Percentiles rank a stretch among this genome's conserved stretches.
Conservation (phyloP, 306 rosid genomes). For the Cucurbita pepo region DNA sequence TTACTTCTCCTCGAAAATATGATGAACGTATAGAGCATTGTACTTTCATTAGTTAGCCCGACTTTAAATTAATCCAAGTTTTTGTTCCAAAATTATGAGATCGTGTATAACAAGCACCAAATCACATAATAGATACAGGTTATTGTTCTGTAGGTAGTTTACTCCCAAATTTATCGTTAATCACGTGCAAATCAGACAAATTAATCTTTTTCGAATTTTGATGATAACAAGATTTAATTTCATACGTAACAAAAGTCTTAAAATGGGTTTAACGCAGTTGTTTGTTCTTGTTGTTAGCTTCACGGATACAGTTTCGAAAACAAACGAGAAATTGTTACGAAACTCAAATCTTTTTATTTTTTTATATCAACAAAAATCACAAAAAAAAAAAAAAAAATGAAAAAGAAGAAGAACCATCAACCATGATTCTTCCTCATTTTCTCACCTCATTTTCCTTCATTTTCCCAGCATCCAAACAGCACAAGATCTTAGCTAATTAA, state of each 20-base stretch:
- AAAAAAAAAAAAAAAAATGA: too few relatives aligned
- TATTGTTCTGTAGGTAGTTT: too few relatives aligned
- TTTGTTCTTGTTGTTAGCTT: not conserved
- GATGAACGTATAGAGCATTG: too few relatives aligned
- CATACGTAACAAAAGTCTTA: not conserved
- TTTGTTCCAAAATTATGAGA: too few relatives aligned
- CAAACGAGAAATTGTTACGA: not conserved
- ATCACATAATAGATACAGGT: too few relatives aligned
- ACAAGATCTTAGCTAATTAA: not conserved
- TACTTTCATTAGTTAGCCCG: too few relatives aligned
- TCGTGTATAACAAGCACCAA: too few relatives aligned
- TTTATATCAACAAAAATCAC: not conserved
- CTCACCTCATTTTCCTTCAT: not conserved
- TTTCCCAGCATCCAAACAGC: slow-evolving; percentile 2
- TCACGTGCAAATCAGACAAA: too few relatives aligned
- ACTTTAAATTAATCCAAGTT: too few relatives aligned
- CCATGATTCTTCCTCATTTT: not conserved
- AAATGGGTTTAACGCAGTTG: not conserved
- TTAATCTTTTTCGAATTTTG: too few relatives aligned
- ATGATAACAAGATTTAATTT: not conserved
- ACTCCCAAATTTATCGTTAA: too few relatives aligned
- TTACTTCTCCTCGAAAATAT: too few relatives aligned
- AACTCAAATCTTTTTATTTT: not conserved
- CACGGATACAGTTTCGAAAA: not conserved
- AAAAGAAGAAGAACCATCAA: not conserved